phyloP scores from a whole-genome alignment of 2,329 filamentous ascomycete genomes.

The Nemania serpens region DNA sequence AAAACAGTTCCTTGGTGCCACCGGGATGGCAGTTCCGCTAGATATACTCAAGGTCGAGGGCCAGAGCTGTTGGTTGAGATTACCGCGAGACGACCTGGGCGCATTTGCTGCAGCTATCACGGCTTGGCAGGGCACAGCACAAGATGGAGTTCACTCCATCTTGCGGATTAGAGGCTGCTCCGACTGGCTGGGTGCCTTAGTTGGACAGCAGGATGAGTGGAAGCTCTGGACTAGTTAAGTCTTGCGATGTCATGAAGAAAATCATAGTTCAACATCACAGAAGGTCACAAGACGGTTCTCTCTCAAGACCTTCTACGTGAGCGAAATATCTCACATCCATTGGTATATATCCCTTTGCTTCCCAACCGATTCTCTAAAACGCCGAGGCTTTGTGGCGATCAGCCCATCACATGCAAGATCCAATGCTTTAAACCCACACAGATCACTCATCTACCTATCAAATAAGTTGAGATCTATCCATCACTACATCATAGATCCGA shows the following conservation, averaged over 20 bases:
- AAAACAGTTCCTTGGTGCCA: conserved; percentile 70
- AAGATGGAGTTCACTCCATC: conserved; percentile 51
- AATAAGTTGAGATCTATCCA: conserved; percentile 26
- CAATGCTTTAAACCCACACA: conserved; percentile 35
- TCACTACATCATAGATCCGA: conserved; percentile 75
- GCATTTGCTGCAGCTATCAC: conserved; percentile 68
- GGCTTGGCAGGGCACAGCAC: conserved; percentile 61
- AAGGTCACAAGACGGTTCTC: background rate
- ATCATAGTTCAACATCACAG: background rate
- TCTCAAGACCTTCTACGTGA: conserved; percentile 9
- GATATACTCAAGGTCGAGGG: conserved; percentile 70
- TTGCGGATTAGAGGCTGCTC: conserved; percentile 62
- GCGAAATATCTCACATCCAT: conserved; percentile 12
- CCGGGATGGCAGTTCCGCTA: conserved; percentile 68
- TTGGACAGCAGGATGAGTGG: conserved; percentile 54
- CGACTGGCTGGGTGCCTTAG: conserved; percentile 66
- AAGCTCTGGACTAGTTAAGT: conserved; percentile 55
- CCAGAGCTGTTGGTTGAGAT: conserved; percentile 64
- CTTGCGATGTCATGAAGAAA: background rate
- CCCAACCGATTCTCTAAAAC: conserved; percentile 37
- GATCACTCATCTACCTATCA: conserved; percentile 28
- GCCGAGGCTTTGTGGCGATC: conserved; percentile 40
- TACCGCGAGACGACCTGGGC: conserved; percentile 64
- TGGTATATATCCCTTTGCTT: conserved; percentile 29
- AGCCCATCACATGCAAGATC: conserved; percentile 40